phyloP scores from a whole-genome alignment of 768 basidiomycete genomes.

The Mrakia blollopis region DNA sequence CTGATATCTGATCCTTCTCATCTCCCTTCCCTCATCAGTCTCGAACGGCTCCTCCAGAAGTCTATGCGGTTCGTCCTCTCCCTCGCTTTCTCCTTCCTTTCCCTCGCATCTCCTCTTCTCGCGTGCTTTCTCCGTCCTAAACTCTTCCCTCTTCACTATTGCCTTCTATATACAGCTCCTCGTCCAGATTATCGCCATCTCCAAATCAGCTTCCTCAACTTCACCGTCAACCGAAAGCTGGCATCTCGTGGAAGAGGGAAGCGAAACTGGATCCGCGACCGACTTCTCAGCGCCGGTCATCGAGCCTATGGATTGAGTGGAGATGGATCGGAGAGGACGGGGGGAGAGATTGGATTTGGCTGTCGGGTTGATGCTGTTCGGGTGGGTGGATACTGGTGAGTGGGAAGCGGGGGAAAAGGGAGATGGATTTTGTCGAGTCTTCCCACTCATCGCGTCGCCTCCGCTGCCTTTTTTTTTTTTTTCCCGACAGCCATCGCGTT shows the following conservation, averaged over 20 bases:
- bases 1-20: neutral
- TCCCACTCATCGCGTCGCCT: too few species aligned
- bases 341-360: neutral
- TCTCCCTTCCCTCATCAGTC: neutral
- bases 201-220: neutral
- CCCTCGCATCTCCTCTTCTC: neutral
- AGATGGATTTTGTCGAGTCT: too few species aligned
- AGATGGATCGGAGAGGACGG: too few species aligned
- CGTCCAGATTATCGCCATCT: slow-evolving; percentile 12
- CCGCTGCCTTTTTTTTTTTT: too few species aligned
- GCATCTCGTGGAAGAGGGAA: slow-evolving; percentile 7
- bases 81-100: too few species aligned
- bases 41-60: slow-evolving; percentile 6
- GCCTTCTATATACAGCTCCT: too few species aligned
- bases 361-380: too few species aligned
- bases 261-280: neutral
- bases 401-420: too few species aligned
- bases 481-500: too few species aligned
- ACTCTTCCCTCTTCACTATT: neutral
- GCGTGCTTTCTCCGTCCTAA: neutral
- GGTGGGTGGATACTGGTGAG: too few species aligned
- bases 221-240: neutral
- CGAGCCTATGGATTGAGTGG: slow-evolving; percentile 1
- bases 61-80: slow-evolving; percentile 1
- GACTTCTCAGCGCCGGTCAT: neutral